Evolutionary conservation across 257 asterid genomes (phyloP).

Genomic region (Forsythia viridissima): DNA sequence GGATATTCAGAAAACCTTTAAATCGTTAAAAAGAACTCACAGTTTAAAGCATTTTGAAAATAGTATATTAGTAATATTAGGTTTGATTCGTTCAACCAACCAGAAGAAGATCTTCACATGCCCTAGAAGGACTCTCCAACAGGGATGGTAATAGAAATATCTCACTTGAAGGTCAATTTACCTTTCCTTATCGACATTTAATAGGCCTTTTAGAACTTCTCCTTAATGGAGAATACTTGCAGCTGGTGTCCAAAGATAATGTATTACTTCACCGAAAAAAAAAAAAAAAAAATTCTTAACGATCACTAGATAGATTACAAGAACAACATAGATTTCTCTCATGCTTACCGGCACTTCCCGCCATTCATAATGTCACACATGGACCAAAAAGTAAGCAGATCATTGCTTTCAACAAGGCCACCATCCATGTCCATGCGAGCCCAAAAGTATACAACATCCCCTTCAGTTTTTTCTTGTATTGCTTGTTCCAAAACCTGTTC

Average conservation of each 20-base stretch:
- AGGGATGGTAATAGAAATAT: neutral
- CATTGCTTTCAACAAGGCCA: slow-evolving; percentile 62
- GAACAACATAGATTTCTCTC: slow-evolving; percentile 7
- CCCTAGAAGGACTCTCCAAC: neutral
- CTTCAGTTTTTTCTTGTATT: slow-evolving; percentile 64
- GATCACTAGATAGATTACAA: slow-evolving; percentile 7
- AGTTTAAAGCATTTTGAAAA: neutral
- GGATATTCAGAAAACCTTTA: neutral
- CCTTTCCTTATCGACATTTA: neutral
- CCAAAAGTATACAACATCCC: slow-evolving; percentile 93
- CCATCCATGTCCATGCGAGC: slow-evolving; percentile 65
- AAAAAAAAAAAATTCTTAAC: neutral
- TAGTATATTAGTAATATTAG: neutral
- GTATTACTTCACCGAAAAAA: neutral
- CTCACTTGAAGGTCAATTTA: slow-evolving; percentile 1
- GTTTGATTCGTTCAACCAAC: neutral
- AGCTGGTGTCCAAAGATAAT: neutral
- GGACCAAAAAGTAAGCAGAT: slow-evolving; percentile 91
- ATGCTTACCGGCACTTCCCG: slow-evolving; percentile 90
- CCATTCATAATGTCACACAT: slow-evolving; percentile 91
- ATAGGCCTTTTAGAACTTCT: neutral
- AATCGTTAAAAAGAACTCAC: neutral
- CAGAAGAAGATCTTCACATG: neutral
- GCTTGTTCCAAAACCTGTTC: slow-evolving; percentile 76
- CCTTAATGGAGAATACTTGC: neutral